Evolutionary conservation across 1,284 basidiomycete genomes (phyloP).

Genomic region (Butyriboletus pseudospeciosus): DNA sequence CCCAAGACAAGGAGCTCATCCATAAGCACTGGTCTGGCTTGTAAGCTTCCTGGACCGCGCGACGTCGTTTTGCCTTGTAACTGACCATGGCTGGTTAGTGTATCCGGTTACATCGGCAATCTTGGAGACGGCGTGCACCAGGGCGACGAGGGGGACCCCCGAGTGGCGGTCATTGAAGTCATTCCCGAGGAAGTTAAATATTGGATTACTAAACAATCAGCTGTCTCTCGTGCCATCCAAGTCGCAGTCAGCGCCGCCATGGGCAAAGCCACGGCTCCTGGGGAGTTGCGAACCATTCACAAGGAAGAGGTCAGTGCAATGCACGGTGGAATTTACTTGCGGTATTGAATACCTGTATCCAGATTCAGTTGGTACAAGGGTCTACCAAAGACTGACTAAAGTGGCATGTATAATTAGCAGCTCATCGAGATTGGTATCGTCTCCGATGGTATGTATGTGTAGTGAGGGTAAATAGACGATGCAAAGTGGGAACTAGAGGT

Average conservation of each 20-base stretch:
- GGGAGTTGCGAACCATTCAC: conserved; percentile 60
- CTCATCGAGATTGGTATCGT: conserved; percentile 1
- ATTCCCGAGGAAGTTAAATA: conserved; percentile 79
- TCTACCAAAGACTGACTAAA: conserved; percentile 14
- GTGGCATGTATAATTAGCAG: conserved; percentile 1
- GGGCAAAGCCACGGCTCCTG: conserved; percentile 58
- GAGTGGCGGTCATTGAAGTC: conserved; percentile 79
- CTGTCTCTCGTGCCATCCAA: conserved; percentile 46
- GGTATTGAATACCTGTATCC: not conserved
- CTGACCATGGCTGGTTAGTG: conserved; percentile 34
- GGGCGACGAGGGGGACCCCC: conserved; percentile 76
- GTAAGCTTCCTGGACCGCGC: conserved; percentile 35
- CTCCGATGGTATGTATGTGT: conserved; percentile 21
- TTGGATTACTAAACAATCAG: conserved; percentile 55
- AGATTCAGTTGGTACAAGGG: conserved; percentile 31
- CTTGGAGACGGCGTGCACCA: conserved; percentile 84
- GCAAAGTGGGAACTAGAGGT: not conserved
- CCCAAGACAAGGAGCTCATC: conserved; percentile 61
- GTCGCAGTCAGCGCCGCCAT: conserved; percentile 52
- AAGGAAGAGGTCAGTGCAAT: conserved; percentile 52
- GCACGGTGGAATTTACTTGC: not conserved
- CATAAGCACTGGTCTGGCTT: conserved; percentile 64
- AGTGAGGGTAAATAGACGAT: not conserved
- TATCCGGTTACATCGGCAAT: conserved; percentile 82
- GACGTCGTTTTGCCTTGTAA: not conserved